Evolutionary conservation across 345 rosid species (phyloP).

Genomic region (Dipteronia dyeriana): DNA sequence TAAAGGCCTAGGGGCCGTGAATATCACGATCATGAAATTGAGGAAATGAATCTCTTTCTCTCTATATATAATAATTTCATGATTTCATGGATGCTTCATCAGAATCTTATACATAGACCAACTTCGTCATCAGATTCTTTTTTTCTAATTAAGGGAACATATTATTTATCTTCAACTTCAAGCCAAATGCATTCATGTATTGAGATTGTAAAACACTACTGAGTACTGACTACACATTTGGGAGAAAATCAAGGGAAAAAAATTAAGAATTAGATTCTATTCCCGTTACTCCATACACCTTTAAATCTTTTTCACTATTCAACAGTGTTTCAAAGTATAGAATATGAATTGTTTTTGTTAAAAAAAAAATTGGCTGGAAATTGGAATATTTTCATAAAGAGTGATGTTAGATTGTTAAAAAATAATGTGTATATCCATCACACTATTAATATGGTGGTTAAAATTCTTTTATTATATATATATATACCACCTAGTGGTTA

Average conservation of each 20-base stretch:
- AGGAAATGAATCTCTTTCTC: no score
- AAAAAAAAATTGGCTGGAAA: no score
- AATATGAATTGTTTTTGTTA: no score
- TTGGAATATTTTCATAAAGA: no score
- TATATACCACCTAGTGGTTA: no score
- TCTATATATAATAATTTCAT: no score
- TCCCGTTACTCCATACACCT: not conserved
- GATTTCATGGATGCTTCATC: not conserved
- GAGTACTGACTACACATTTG: not conserved
- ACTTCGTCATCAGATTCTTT: not conserved
- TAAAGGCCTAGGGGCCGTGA: not conserved
- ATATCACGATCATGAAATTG: not conserved
- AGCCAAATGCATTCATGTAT: constrained; percentile 2
- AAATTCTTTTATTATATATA: no score
- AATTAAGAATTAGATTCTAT: not conserved
- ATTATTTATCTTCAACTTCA: constrained; percentile 14
- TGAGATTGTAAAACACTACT: not conserved
- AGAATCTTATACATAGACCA: not conserved
- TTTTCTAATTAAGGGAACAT: constrained; percentile 16
- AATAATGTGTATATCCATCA: no score
- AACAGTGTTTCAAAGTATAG: not conserved
- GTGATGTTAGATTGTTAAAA: no score
- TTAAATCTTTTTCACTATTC: no score
- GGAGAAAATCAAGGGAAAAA: not conserved
- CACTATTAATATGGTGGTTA: no score